Conservation (phyloP, 2,329 filamentous ascomycete genomes). For the Microsporum audouinii region DNA sequence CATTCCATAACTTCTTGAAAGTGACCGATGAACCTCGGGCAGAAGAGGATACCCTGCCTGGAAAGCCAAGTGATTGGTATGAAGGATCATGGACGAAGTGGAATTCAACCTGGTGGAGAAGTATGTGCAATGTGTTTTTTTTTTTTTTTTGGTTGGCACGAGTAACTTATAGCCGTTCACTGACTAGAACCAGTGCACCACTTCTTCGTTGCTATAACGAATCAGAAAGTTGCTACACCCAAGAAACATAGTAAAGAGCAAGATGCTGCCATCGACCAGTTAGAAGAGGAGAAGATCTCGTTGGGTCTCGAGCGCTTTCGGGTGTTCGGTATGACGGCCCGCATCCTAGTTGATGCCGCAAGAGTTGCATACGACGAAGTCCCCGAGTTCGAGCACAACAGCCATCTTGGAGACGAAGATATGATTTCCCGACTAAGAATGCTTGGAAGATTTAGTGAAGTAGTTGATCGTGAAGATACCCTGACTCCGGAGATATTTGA, state of each 20-base stretch:
- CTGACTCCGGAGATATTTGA: slow-evolving; percentile 42
- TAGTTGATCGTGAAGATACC: slow-evolving; percentile 41
- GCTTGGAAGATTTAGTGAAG: slow-evolving; percentile 45
- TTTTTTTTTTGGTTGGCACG: background rate
- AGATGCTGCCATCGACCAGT: slow-evolving; percentile 25
- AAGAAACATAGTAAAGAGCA: slow-evolving; percentile 30
- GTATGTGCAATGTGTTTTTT: slow-evolving; percentile 19
- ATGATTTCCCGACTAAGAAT: slow-evolving; percentile 48
- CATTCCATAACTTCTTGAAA: slow-evolving; percentile 71
- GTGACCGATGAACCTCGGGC: slow-evolving; percentile 44
- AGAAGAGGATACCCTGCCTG: slow-evolving; percentile 28
- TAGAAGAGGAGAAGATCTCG: slow-evolving; percentile 39
- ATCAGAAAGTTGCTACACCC: slow-evolving; percentile 57
- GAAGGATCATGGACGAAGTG: slow-evolving; percentile 69
- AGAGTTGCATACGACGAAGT: slow-evolving; percentile 69
- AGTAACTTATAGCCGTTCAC: background rate
- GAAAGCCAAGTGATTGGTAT: slow-evolving; percentile 62
- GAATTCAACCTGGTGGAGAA: slow-evolving; percentile 65
- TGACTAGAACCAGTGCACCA: slow-evolving; percentile 56
- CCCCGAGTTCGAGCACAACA: slow-evolving; percentile 70
- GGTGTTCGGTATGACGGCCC: slow-evolving; percentile 90
- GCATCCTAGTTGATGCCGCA: slow-evolving; percentile 80
- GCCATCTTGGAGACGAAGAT: slow-evolving; percentile 54
- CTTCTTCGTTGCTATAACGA: slow-evolving; percentile 73
- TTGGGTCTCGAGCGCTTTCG: slow-evolving; percentile 52